Evolutionary conservation across 805 yeast species (phyloP), one percentile per base, ranked within the genome.

Genomic region (Candida argentea): DNA sequence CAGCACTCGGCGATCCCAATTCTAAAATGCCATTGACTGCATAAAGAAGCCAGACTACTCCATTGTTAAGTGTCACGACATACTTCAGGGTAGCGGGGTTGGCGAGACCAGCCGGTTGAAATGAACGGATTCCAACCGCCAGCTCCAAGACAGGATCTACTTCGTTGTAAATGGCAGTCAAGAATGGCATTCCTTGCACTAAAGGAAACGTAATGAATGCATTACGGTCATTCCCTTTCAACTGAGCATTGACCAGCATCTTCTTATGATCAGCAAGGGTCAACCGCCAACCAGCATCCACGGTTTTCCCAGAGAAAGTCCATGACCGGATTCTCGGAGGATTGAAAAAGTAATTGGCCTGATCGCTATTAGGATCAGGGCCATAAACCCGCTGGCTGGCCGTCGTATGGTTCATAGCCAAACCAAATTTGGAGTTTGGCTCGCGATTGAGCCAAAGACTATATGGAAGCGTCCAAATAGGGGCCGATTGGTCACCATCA

Each of bases 391-490:
- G 52, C 38, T 80, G 84, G 5, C 58, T 40, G 2, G 65, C 62
- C 3, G 61, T 60, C 1, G 78, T 70, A 40, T 83, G 85, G 16
- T 81, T 67, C 26, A 79, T 58, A 1, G 83, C 86, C 29, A 82
- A 46, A 2, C 94, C 94, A 18, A 52, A 56, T 30, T 66, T 73
- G 26, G 56, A 56, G 5, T 44, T 50, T 3, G 54, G 56, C 22
- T 58, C 65, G 30, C 60, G 70, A 6, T 76, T 57, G 36, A 62
- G 62, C 89, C 87, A 82, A 5, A 80, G 54, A 17, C 83, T 71
- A 44, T 81, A 82, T 2, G 94, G 94, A 40, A 79, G 85, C 0
- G 89, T 73, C 86, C 87, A 83, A 0, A 75, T 67, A 0, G 89
- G 83, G 32, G 70, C 60, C 2, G 73, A 69, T 44, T 79, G 89